These are phyloP conservation scores for Boletus rubropictus DNA, from an alignment of 768 basidiomycete genomes.

Conservation along the genomic window DNA sequence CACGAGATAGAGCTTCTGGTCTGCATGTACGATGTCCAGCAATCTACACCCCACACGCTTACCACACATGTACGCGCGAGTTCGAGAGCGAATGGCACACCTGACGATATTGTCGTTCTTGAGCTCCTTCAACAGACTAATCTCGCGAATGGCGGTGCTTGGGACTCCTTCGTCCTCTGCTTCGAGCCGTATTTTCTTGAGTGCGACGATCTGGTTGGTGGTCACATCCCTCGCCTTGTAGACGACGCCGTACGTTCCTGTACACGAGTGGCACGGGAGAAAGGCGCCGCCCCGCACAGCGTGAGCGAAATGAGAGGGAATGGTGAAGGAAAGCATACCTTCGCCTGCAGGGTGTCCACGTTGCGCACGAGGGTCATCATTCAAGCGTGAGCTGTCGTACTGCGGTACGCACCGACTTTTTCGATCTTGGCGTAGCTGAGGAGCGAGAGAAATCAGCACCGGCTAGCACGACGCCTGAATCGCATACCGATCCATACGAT, in stretches of 20 bases:
- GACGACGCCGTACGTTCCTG: constrained; percentile 97
- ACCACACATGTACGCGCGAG: constrained; percentile 2
- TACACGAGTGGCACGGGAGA: constrained; percentile 3
- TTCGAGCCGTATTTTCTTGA: constrained; percentile 98
- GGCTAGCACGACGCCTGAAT: constrained; percentile 3
- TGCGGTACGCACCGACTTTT: constrained; percentile 82
- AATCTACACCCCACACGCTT: constrained; percentile 46
- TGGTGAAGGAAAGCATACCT: constrained; percentile 26
- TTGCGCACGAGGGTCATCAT: constrained; percentile 17
- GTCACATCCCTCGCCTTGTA: constrained; percentile 89
- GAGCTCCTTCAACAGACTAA: constrained; percentile 93
- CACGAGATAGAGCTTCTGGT: constrained; percentile 95
- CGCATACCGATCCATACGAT: constrained; percentile 32
- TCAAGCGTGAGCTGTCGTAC: constrained; percentile 5
- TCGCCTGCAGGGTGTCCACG: constrained; percentile 34
- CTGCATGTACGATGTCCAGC: constrained; percentile 93
- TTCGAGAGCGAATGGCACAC: constrained; percentile 34
- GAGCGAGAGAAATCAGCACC: constrained; percentile 23
- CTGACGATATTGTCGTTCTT: constrained; percentile 94
- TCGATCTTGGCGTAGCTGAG: constrained; percentile 92
- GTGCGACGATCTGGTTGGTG: constrained; percentile 80
- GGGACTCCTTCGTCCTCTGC: constrained; percentile 99
- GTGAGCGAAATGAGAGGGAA: background rate
- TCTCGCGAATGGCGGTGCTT: constrained; percentile 96
- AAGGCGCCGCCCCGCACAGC: background rate